phyloP scores from a whole-genome alignment of 2,329 filamentous ascomycete species.

The Epichloe sp. region DNA sequence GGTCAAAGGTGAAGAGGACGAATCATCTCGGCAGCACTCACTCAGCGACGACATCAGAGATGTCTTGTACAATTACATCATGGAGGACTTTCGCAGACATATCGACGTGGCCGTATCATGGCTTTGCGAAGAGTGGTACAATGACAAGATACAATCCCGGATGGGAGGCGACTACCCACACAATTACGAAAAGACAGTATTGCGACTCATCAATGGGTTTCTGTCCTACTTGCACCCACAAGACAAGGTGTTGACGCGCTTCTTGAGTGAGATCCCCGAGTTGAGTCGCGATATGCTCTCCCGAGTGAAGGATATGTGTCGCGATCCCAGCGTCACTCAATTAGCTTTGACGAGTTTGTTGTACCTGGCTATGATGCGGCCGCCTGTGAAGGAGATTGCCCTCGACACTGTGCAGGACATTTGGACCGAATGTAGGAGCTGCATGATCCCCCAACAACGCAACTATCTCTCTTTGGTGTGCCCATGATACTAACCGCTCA shows the following conservation, averaged over 20 bases:
- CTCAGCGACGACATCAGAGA: constrained; percentile 65
- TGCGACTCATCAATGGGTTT: constrained; percentile 78
- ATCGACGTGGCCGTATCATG: constrained; percentile 86
- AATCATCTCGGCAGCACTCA: constrained; percentile 22
- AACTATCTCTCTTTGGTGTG: not conserved
- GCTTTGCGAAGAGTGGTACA: constrained; percentile 98
- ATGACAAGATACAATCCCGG: constrained; percentile 47
- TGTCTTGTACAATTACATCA: constrained; percentile 67
- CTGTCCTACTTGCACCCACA: constrained; percentile 81
- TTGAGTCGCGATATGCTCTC: constrained; percentile 60
- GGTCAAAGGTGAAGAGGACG: constrained; percentile 49
- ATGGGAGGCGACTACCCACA: constrained; percentile 34
- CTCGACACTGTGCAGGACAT: constrained; percentile 54
- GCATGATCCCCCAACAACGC: not conserved
- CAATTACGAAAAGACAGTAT: constrained; percentile 68
- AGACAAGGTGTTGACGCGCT: constrained; percentile 81
- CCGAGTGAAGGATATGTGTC: constrained; percentile 55
- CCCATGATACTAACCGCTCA: not conserved
- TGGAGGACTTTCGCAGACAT: constrained; percentile 81
- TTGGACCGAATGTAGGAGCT: constrained; percentile 49
- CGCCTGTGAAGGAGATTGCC: constrained; percentile 48
- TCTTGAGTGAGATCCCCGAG: constrained; percentile 81
- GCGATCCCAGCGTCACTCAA: constrained; percentile 51
- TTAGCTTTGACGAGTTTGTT: constrained; percentile 51
- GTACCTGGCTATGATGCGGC: constrained; percentile 55